Evolutionary conservation across 495 filamentous ascomycete genomes (phyloP), one percentile per base, ranked within the genome.

Genomic region (Chaetomium tenue): DNA sequence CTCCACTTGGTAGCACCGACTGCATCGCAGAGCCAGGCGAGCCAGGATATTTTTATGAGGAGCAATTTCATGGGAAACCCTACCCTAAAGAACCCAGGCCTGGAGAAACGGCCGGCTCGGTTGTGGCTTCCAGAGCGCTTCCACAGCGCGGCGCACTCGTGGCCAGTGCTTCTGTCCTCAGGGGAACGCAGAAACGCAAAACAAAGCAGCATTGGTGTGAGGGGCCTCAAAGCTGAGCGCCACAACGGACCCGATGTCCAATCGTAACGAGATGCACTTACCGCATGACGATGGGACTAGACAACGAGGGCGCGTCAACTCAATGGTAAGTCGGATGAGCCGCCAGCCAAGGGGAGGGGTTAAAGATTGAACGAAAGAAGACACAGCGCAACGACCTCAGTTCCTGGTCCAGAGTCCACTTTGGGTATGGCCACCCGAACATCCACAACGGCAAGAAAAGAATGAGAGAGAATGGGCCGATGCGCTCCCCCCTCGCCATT

Each of bases 151-250:
- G 20, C 22, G 15, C 37, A n/a, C 42, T 63, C 60, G 42, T 63
- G 65, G 55, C 65, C 60, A 67, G 48, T 67, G 65, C 65, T 63
- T 63, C 23, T 8, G 48, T 56, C 13, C 33, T 48, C 16, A 54
- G 2, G 9, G 25, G 25, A 18, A 13, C 20, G 30, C 37, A 25
- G 25, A 40, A 50, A 39, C 39, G 23, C 51, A 40, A 56, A 33
- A 55, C 47, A 57, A 57, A 53, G 42, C 58, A 39, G 63, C 42
- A 66, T 62, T 66, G 26, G 57, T 26, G 30, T 44, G 23, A 61
- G 9, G 30, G 15, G 15, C 5, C n/a, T 26, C 26, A 39, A 22
- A 33, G 42, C 54, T 39, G 52, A 33, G 64, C 64, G 64, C 64
- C 64, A 51, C 59, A 47, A 44, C 3, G 22, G n/a, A 42, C 37